Evolutionary conservation across 2,329 filamentous ascomycete genomes (phyloP).

Genomic region (Amphichorda felina): DNA sequence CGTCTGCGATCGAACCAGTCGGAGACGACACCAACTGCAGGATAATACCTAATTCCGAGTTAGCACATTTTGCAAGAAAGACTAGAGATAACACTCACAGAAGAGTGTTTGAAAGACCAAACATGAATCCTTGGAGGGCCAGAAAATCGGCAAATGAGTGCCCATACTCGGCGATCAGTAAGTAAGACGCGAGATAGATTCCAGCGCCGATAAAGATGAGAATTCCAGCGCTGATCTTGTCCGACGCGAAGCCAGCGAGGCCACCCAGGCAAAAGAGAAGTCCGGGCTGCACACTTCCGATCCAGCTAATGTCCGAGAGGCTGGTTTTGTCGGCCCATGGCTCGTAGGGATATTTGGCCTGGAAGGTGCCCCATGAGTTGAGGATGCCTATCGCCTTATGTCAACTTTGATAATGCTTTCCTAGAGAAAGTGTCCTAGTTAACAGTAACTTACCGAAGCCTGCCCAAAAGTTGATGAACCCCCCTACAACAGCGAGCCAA

Average conservation of each 20-base stretch:
- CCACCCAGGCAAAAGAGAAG: slow-evolving; percentile 27
- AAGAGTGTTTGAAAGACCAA: slow-evolving; percentile 26
- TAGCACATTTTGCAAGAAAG: too few relatives aligned
- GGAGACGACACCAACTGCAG: slow-evolving; percentile 15
- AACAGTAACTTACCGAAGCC: slow-evolving; percentile 12
- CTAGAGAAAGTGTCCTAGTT: background rate
- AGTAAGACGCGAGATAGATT: slow-evolving; percentile 23
- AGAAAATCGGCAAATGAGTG: slow-evolving; percentile 8
- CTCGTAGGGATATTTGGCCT: slow-evolving; percentile 33
- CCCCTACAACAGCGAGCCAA: slow-evolving; percentile 19
- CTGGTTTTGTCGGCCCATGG: slow-evolving; percentile 16
- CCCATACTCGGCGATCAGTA: slow-evolving; percentile 10
- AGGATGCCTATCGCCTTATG: slow-evolving; percentile 10
- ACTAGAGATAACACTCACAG: slow-evolving; percentile 17
- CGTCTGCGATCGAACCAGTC: slow-evolving; percentile 18
- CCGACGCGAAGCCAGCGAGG: slow-evolving; percentile 24
- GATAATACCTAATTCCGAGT: slow-evolving; percentile 14
- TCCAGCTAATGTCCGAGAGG: slow-evolving; percentile 21
- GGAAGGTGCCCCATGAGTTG: slow-evolving; percentile 41
- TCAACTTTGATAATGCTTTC: background rate
- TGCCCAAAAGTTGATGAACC: slow-evolving; percentile 14
- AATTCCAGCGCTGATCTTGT: slow-evolving; percentile 22
- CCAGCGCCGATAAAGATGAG: slow-evolving; percentile 22
- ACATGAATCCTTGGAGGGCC: slow-evolving; percentile 25
- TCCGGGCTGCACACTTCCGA: slow-evolving; percentile 21